Evolutionary conservation across 306 rosid genomes (phyloP).

Genomic region (Mucuna pruriens): DNA sequence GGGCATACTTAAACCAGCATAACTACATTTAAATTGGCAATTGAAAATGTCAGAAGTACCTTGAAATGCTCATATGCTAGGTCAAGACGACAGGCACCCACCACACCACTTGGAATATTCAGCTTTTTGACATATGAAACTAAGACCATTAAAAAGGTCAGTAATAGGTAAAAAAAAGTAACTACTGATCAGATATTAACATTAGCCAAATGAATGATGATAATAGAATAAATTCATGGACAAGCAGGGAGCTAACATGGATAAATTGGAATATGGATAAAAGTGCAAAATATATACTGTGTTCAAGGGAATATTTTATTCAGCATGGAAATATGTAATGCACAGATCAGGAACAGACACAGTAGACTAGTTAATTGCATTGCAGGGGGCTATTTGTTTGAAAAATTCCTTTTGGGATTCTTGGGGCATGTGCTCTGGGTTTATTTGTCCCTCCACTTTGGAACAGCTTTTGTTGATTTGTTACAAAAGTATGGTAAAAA

Average conservation of each 20-base stretch:
- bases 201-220: slow-evolving; percentile 17
- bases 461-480: not conserved
- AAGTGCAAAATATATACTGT: slow-evolving; percentile 10
- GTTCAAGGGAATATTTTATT: slow-evolving; percentile 21
- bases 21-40: slow-evolving; percentile 31
- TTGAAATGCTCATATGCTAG: slow-evolving; percentile 95
- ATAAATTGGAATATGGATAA: not conserved
- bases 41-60: slow-evolving; percentile 54
- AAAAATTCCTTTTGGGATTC: not conserved
- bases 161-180: slow-evolving; percentile 22
- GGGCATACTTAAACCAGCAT: slow-evolving; percentile 23
- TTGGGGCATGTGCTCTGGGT: not conserved
- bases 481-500: not conserved
- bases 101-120: slow-evolving; percentile 98
- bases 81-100: slow-evolving; percentile 98
- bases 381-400: not conserved
- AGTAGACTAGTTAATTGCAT: slow-evolving; percentile 17
- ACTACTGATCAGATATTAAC: slow-evolving; percentile 10
- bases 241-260: slow-evolving; percentile 14
- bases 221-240: slow-evolving; percentile 9
- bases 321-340: not conserved
- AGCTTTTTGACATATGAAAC: slow-evolving; percentile 91
- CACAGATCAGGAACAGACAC: not conserved
- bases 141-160: slow-evolving; percentile 51
- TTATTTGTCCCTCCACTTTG: not conserved